Evolutionary conservation across 306 rosid genomes (phyloP), one percentile per base, ranked within the genome.

Genomic region (Arachis stenosperma): DNA sequence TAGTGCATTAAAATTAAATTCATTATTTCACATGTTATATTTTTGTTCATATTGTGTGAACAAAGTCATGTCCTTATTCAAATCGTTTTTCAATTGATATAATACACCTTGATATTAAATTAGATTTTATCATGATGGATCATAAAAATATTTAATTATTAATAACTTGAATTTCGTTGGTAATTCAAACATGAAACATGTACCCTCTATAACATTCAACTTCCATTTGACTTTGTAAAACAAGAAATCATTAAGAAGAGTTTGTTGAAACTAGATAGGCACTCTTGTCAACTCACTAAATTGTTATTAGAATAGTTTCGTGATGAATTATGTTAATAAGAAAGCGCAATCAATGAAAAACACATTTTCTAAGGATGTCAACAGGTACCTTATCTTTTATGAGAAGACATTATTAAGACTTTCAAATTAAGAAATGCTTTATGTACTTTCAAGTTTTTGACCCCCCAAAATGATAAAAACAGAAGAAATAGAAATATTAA

Each of bases 391-490:
- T 78, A 78, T 69, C 75, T 84, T 79, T 73, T 69, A 74, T 79
- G 73, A 76, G 71, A 81, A 79, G 86, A 69, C 33, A 88, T 88
- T 58, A 70, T 78, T 68, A 14, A 81, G 67, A 63, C 88, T 79
- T 87, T 73, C 81, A 85, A 82, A 77, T 81, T 78, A 85, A 81
- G 92, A 60, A 78, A 87, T 55, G 67, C 73, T 73, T 79, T 82
- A 82, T 79, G 79, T 82, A 82, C 82, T 82, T 77, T 63, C 46
- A 64, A 62, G 36, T 62, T 48, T 43, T 39, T 39, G 30, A 36
- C 80, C 52, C 52, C 44, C 14, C 29, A 41, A 8, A 54, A 71
- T 66, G 3, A 46, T 61, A 47, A n/a, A 12, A 75, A 47, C 4
- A 59, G 59, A n/a, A n/a, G 3, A 61, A 61, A 39, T 4, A 55